Evolutionary conservation across 1,284 basidiomycete species (phyloP).

Genomic region (Binderoboletus segoi): DNA sequence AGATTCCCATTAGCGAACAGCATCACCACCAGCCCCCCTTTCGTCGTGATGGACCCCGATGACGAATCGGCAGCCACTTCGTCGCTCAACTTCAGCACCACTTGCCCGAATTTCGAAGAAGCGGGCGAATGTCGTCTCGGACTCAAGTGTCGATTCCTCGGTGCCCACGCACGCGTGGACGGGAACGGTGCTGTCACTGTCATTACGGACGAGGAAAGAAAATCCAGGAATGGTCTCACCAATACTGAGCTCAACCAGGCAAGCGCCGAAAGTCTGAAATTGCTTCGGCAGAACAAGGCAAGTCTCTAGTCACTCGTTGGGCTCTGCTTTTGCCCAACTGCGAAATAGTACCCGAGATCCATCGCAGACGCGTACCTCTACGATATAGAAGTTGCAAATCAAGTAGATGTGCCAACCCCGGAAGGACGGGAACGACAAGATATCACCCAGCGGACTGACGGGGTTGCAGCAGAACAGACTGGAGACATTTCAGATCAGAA

Average conservation of each 20-base stretch:
- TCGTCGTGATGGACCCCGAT: conserved; percentile 28
- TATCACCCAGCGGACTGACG: conserved; percentile 27
- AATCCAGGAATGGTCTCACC: conserved; percentile 50
- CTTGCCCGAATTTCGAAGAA: conserved; percentile 75
- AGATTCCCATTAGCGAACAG: conserved; percentile 51
- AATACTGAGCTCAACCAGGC: conserved; percentile 80
- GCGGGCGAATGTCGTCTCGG: conserved; percentile 85
- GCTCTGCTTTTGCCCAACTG: conserved; percentile 1
- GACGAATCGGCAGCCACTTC: conserved; percentile 9
- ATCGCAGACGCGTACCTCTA: conserved; percentile 70
- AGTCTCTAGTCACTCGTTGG: conserved; percentile 14
- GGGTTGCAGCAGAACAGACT: no score
- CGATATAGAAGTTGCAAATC: conserved; percentile 51
- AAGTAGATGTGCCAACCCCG: conserved; percentile 32
- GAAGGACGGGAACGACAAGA: conserved; percentile 28
- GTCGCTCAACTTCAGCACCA: conserved; percentile 51
- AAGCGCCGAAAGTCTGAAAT: conserved; percentile 54
- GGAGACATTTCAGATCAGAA: no score
- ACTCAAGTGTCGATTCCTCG: conserved; percentile 90
- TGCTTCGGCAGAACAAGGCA: conserved; percentile 70
- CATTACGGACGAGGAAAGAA: conserved; percentile 60
- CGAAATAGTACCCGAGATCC: conserved; percentile 63
- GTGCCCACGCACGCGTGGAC: conserved; percentile 60
- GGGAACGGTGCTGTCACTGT: conserved; percentile 46
- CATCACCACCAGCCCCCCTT: conserved; percentile 51